phyloP scores from a whole-genome alignment of 345 rosid species.

The Streptanthus diversifolius region DNA sequence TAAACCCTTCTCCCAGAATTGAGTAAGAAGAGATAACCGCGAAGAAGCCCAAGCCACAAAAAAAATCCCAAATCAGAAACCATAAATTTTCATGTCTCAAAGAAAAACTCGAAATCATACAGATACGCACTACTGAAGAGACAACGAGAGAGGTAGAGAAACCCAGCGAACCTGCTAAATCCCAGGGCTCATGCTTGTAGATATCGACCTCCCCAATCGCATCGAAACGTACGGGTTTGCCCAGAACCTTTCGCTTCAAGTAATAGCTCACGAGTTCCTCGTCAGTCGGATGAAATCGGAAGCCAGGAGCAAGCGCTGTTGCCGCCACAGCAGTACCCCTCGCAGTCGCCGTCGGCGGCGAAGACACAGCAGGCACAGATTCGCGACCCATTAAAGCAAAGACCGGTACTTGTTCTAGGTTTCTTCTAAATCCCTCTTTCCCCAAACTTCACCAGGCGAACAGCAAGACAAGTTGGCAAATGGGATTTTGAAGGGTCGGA shows the following conservation, averaged over 20 bases:
- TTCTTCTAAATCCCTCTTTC: constrained; percentile 3
- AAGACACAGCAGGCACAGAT: constrained; percentile 19
- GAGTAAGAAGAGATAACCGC: not conserved
- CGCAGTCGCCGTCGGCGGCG: constrained; percentile 26
- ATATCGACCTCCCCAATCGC: constrained; percentile 80
- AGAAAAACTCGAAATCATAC: not conserved
- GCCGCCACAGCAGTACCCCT: constrained; percentile 27
- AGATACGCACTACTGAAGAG: not conserved
- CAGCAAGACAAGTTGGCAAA: constrained; percentile 17
- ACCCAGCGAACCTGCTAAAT: constrained; percentile 56
- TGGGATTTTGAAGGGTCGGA: constrained; percentile 38
- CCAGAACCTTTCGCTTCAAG: constrained; percentile 74
- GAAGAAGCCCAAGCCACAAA: not conserved
- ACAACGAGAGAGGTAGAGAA: not conserved
- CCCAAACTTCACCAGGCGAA: constrained; percentile 2
- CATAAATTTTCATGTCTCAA: not conserved
- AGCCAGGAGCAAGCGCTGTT: constrained; percentile 85
- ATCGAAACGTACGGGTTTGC: constrained; percentile 65
- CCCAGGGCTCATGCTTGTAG: constrained; percentile 87
- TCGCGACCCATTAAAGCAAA: constrained; percentile 38
- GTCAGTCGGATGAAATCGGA: constrained; percentile 93
- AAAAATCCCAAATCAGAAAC: constrained; percentile 19
- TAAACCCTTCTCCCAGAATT: not conserved
- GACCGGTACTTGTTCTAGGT: constrained; percentile 16
- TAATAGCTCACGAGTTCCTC: constrained; percentile 81